Evolutionary conservation across 768 basidiomycete genomes (phyloP), one percentile per base, ranked within the genome.

Genomic region (Naganishia vishniacii): DNA sequence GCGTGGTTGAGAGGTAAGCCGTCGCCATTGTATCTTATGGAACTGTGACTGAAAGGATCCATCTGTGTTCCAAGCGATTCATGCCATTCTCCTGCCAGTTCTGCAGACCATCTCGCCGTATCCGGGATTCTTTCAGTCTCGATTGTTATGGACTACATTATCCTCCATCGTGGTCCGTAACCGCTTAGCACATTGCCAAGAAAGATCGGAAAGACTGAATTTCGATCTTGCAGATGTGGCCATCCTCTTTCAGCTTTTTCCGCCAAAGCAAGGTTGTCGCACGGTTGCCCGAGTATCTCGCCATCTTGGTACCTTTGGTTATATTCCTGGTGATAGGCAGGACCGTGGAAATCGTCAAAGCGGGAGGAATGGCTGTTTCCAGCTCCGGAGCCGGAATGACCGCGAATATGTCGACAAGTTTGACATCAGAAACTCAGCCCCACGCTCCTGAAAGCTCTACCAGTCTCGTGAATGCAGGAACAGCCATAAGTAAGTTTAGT

Each of bases 251-350:
- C 29, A 74, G 71, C 67, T 75, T 16, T 64, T 72, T n/a, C 75
- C 73, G 59, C 3, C 59, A 60, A 13, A 60, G 31, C 42, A 1
- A 60, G 26, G 42, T 47, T 31, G 48, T 51, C 0, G 34, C 61
- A 3, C 61, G 32, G 13, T 20, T 62, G 16, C 61, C 59, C 3
- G 49, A 62, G 31, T 61, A 71, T 18, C 62, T 75, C 16, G 67
- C 69, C 4, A 61, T 77, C 15, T 56, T 75, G 11, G 29, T 77
- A 2, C 75, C 75, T 2, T 40, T 75, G 26, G 71, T 77, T 13
- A 68, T 70, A 3, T 75, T 77, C 44, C 62, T 75, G 2, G 67
- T 75, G 13, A 77, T 77, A 45, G 75, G 75, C 3, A 64, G 75
- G 15, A 75, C 75, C 5, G 72, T 72, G 0, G 75, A 77, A 62